Evolutionary conservation across 345 rosid genomes (phyloP).

Genomic region (Lumnitzera littorea): DNA sequence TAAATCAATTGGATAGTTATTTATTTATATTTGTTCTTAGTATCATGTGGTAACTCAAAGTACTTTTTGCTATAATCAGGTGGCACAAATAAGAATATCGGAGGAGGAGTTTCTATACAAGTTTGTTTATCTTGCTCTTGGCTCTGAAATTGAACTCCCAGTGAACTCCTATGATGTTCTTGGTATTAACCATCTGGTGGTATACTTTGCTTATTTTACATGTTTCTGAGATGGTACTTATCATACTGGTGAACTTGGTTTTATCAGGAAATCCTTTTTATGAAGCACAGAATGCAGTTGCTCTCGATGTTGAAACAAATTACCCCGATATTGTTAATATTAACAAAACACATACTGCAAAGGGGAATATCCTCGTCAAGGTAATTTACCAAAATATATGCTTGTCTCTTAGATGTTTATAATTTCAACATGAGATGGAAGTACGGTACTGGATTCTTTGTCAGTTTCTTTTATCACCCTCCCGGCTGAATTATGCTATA

Average conservation of each 20-base stretch:
- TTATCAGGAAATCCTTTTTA: constrained; percentile 63
- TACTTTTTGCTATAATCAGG: constrained; percentile 32
- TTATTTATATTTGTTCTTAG: background rate
- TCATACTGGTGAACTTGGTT: constrained; percentile 3
- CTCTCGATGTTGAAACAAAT: constrained; percentile 56
- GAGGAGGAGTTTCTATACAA: constrained; percentile 36
- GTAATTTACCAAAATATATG: constrained; percentile 23
- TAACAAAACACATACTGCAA: constrained; percentile 23
- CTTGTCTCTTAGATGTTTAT: too few species aligned
- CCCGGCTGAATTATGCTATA: too few species aligned
- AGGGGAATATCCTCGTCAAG: constrained; percentile 53
- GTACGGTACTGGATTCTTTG: too few species aligned
- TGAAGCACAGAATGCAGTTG: constrained; percentile 57
- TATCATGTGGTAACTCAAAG: background rate
- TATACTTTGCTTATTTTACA: constrained; percentile 3
- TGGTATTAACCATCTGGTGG: constrained; percentile 33
- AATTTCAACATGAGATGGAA: too few species aligned
- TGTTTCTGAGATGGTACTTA: constrained; percentile 11
- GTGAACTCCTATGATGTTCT: constrained; percentile 57
- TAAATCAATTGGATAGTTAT: too few species aligned
- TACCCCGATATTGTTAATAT: constrained; percentile 58
- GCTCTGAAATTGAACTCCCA: constrained; percentile 67
- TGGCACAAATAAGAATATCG: constrained; percentile 72
- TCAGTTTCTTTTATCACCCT: too few species aligned
- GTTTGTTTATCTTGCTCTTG: constrained; percentile 60